Percentiles rank a stretch among this genome's conserved stretches.
Evolutionary conservation across 2,329 filamentous ascomycete genomes (phyloP).

Genomic region (Pyricularia sp.): DNA sequence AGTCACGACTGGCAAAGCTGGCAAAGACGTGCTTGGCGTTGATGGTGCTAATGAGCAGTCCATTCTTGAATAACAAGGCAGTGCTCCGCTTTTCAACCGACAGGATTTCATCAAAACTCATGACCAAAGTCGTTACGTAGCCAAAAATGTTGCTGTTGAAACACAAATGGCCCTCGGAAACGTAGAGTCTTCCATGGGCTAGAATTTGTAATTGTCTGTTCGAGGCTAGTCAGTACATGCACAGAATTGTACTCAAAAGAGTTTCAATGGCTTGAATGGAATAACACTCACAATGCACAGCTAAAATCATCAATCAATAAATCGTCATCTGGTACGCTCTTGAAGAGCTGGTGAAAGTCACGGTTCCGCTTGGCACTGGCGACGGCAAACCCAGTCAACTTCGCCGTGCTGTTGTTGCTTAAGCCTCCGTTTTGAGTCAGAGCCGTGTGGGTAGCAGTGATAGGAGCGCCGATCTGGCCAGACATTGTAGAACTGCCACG

Average conservation of each 20-base stretch:
- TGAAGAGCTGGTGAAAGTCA: constrained; percentile 88
- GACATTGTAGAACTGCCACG: constrained; percentile 74
- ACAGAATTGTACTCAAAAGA: not conserved
- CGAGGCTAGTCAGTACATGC: not conserved
- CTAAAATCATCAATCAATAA: constrained; percentile 98
- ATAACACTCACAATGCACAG: constrained; percentile 54
- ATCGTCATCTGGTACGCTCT: constrained; percentile 95
- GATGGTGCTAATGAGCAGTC: constrained; percentile 89
- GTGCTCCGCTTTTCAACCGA: constrained; percentile 96
- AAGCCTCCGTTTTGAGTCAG: constrained; percentile 61
- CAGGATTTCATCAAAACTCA: constrained; percentile 96
- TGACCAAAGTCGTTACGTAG: constrained; percentile 94
- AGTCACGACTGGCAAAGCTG: constrained; percentile 87
- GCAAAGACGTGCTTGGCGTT: constrained; percentile 95
- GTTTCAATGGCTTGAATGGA: not conserved
- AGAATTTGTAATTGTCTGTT: constrained; percentile 76
- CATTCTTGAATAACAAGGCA: constrained; percentile 91
- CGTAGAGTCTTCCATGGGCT: constrained; percentile 85
- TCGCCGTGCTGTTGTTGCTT: constrained; percentile 46
- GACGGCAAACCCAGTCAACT: constrained; percentile 89
- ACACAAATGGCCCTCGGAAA: constrained; percentile 94
- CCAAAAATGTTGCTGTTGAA: constrained; percentile 99
- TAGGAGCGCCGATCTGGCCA: constrained; percentile 60
- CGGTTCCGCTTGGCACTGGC: constrained; percentile 93
- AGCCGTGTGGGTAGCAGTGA: constrained; percentile 60